These are phyloP conservation scores for Stromatinia cepivora DNA, from an alignment of 2,329 filamentous ascomycete genomes.

Conservation along the genomic window DNA sequence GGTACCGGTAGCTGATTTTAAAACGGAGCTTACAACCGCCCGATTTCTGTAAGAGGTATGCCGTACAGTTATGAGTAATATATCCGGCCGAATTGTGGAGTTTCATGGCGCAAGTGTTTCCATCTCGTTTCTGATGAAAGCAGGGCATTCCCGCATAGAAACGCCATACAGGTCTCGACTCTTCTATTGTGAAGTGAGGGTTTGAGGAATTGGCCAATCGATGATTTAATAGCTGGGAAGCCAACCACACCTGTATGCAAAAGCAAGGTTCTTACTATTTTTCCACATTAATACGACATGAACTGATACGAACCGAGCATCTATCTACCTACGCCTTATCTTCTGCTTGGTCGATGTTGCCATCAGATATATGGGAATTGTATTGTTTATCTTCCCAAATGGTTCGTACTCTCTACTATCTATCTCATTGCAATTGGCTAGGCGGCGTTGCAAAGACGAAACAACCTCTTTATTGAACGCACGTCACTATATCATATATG, in stretches of 20 bases:
- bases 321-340: not conserved
- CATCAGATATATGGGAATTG: not conserved
- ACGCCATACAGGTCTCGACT: not conserved
- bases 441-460: not conserved
- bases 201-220: not conserved
- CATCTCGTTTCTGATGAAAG: not conserved
- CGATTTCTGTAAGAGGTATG: slow-evolving; percentile 6
- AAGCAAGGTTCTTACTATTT: not conserved
- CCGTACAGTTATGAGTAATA: not conserved
- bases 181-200: not conserved
- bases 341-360: not conserved
- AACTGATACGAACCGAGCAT: not conserved
- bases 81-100: slow-evolving; percentile 11
- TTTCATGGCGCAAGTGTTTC: not conserved
- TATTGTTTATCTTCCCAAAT: not conserved
- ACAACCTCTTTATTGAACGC: not conserved
- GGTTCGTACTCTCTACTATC: not conserved
- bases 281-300: not conserved
- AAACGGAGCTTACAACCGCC: not conserved
- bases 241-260: slow-evolving; percentile 4
- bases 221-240: not conserved
- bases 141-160: not conserved
- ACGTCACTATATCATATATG: not conserved
- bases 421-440: not conserved
- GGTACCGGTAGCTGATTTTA: not conserved